Evolutionary conservation across 805 yeast species (phyloP).

Genomic region (Wickerhamomyces ciferrii): DNA sequence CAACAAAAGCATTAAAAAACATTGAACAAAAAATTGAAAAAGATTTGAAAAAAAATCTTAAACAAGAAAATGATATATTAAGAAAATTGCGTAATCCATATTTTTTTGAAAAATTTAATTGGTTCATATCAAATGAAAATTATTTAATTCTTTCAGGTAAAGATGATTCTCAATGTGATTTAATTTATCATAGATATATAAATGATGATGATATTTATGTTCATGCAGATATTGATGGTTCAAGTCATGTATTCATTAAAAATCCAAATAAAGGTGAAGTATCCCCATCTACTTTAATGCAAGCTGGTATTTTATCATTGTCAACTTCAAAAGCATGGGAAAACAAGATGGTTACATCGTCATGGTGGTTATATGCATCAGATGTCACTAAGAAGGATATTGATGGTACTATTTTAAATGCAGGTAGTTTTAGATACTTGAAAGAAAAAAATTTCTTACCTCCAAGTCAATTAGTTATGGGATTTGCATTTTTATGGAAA

Average conservation of each 20-base stretch:
- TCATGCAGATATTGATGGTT: slow-evolving; percentile 66
- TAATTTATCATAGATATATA: slow-evolving; percentile 74
- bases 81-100: slow-evolving; percentile 64
- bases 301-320: slow-evolving; percentile 84
- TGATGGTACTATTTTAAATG: slow-evolving; percentile 51
- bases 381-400: slow-evolving; percentile 68
- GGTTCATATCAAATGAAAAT: slow-evolving; percentile 93
- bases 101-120: slow-evolving; percentile 92
- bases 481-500: slow-evolving; percentile 77
- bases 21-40: slow-evolving; percentile 73
- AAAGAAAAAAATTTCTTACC: slow-evolving; percentile 58
- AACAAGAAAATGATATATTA: slow-evolving; percentile 46
- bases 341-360: slow-evolving; percentile 70
- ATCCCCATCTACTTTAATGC: slow-evolving; percentile 83
- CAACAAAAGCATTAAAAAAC: slow-evolving; percentile 72
- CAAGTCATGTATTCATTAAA: slow-evolving; percentile 73
- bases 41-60: slow-evolving; percentile 62
- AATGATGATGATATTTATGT: slow-evolving; percentile 69
- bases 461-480: slow-evolving; percentile 85
- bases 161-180: slow-evolving; percentile 73
- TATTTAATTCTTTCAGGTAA: slow-evolving; percentile 84
- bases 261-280: slow-evolving; percentile 71
- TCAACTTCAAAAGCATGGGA: slow-evolving; percentile 89
- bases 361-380: slow-evolving; percentile 77
- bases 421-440: slow-evolving; percentile 54